Evolutionary conservation across 1,139 yeast species (phyloP).

Genomic region (Maudiozyma humilis): DNA sequence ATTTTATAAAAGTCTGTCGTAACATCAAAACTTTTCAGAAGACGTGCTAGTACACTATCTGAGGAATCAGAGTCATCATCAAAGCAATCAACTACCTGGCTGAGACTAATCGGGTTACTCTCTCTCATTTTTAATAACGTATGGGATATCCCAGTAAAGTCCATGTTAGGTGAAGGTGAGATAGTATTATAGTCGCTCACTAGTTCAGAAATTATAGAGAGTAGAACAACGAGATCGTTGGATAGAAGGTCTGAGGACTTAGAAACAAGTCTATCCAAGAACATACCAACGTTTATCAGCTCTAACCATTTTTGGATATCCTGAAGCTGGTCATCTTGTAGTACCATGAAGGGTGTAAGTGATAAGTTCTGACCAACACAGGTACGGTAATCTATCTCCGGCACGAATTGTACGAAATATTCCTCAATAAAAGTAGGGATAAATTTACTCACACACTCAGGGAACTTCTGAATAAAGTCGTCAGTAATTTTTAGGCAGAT

Average conservation of each 20-base stretch:
- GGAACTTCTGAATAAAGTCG: conserved; percentile 8
- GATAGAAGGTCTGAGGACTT: conserved; percentile 15
- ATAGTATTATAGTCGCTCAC: conserved; percentile 34
- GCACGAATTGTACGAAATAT: conserved; percentile 18
- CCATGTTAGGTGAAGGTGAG: conserved; percentile 18
- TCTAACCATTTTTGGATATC: conserved; percentile 12
- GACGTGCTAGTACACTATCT: neutral
- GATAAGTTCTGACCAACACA: conserved; percentile 43
- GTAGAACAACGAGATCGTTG: conserved; percentile 15
- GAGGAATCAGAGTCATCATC: neutral
- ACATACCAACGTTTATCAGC: conserved; percentile 22
- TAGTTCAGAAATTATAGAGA: conserved; percentile 34
- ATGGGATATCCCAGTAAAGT: conserved; percentile 15
- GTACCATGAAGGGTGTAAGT: conserved; percentile 35
- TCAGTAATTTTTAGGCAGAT: conserved; percentile 12
- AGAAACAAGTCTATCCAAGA: conserved; percentile 20
- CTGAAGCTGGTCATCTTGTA: conserved; percentile 12
- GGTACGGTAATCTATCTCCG: conserved; percentile 31
- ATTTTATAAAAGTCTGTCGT: conserved; percentile 22
- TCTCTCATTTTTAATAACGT: conserved; percentile 13
- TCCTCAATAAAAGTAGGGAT: conserved; percentile 13
- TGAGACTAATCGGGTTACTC: conserved; percentile 9
- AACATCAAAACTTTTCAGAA: neutral
- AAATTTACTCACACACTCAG: conserved; percentile 8
- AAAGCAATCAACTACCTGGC: conserved; percentile 2